Evolutionary conservation across 1,284 basidiomycete species (phyloP).

Genomic region (Schizophyllum commune): DNA sequence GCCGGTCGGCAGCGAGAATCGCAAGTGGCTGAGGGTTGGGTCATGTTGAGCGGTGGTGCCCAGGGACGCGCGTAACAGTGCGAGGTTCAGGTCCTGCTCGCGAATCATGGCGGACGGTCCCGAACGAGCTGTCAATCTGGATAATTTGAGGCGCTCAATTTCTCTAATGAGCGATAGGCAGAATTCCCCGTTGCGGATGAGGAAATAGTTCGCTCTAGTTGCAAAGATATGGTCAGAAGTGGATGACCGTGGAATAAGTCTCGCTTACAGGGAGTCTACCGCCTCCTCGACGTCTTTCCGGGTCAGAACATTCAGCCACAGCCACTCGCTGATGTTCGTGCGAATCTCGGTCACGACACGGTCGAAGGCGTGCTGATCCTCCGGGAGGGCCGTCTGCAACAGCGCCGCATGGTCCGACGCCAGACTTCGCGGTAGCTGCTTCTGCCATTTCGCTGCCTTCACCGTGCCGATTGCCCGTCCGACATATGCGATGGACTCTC

Average conservation of each 20-base stretch:
- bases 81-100: constrained; percentile 81
- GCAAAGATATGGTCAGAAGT: constrained; percentile 2
- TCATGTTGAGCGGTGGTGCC: constrained; percentile 83
- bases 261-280: constrained; percentile 65
- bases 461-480: constrained; percentile 84
- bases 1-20: constrained; percentile 70
- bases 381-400: constrained; percentile 59
- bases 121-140: constrained; percentile 60
- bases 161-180: constrained; percentile 74
- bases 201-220: constrained; percentile 68
- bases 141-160: constrained; percentile 71
- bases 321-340: constrained; percentile 78
- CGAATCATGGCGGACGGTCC: constrained; percentile 69
- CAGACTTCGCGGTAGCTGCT: constrained; percentile 61
- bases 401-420: constrained; percentile 56
- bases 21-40: constrained; percentile 58
- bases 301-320: constrained; percentile 86
- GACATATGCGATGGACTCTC: constrained; percentile 79
- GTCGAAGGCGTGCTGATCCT: constrained; percentile 74
- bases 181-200: constrained; percentile 84
- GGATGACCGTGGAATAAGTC: no score
- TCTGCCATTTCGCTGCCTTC: constrained; percentile 70
- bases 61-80: constrained; percentile 72
- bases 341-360: constrained; percentile 62
- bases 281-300: constrained; percentile 74